Evolutionary conservation across 805 yeast species (phyloP), one percentile per base, ranked within the genome.

Genomic region (Hemisphaericaspora nanyangensis): DNA sequence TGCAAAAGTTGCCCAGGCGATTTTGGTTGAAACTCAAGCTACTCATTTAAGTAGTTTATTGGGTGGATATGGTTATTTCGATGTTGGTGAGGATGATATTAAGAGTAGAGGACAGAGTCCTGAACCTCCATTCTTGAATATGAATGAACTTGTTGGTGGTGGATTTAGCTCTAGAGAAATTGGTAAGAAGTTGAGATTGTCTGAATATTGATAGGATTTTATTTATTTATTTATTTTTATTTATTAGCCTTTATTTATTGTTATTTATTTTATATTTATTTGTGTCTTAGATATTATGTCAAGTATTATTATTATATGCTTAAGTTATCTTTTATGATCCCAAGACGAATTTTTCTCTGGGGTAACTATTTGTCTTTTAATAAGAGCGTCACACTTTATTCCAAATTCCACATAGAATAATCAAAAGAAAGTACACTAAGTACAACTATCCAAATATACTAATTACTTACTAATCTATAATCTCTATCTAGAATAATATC

Each of bases 61-160:
- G 38, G 82, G 82, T 24, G 82, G 82, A 2, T 77, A 77, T 48
- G 81, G 79, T 29, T 77, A 76, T 48, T 77, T 77, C 45, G 82
- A 77, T 52, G 74, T 76, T 58, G 78, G 75, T 2, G 79, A 76
- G 11, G 67, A 76, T 31, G 71, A 68, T 31, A 61, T 68, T 18
- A 65, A 78, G 48, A 74, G 80, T 1, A 65, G 83, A 40, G 84
- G 82, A 7, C 71, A 71, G 13, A 68, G 76, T 3, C 82, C 83
- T 2, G 82, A 75, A 49, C 81, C 80, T 1, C 68, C 70, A 16
- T 64, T 62, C 56, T 60, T 58, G 47, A 55, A 60, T 40, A 58
- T 67, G 44, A 51, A 56, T 44, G 65, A 64, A 31, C 57, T 67
- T 39, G 22, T 19, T 4, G 33, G 33, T 11, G 22, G 12, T 10